These are phyloP conservation scores for Talaromyces rugulosus DNA, from an alignment of 2,329 filamentous ascomycete genomes.

Conservation along the genomic window DNA sequence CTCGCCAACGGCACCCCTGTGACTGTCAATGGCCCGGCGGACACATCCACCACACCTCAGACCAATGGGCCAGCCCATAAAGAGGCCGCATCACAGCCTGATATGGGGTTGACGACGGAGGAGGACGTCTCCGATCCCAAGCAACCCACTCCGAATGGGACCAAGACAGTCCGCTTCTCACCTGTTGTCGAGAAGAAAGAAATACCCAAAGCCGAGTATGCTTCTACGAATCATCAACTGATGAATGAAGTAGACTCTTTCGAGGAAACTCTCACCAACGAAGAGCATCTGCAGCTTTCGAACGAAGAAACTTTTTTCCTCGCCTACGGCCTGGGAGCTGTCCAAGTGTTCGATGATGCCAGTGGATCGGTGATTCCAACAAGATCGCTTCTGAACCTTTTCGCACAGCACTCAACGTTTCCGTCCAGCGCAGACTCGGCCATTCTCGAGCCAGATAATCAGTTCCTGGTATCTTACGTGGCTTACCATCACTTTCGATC, in stretches of 20 bases:
- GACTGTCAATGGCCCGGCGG: conserved; percentile 1
- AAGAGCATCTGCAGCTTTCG: conserved; percentile 89
- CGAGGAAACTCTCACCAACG: conserved; percentile 37
- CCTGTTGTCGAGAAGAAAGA: conserved; percentile 63
- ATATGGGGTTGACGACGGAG: not conserved
- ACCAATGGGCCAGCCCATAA: conserved; percentile 3
- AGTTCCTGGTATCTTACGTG: conserved; percentile 80
- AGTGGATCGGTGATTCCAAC: conserved; percentile 45
- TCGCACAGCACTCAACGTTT: conserved; percentile 66
- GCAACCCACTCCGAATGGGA: conserved; percentile 4
- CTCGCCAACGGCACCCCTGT: conserved; percentile 13
- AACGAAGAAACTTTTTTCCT: conserved; percentile 92
- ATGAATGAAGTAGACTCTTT: conserved; percentile 14
- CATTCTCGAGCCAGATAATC: conserved; percentile 66
- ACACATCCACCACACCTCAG: not conserved
- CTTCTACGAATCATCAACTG: conserved; percentile 12
- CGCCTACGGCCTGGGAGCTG: conserved; percentile 70
- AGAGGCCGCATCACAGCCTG: conserved; percentile 1
- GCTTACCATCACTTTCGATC: conserved; percentile 96
- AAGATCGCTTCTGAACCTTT: conserved; percentile 60
- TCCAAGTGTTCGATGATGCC: conserved; percentile 53
- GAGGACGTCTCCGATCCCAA: not conserved
- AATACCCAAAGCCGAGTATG: conserved; percentile 20
- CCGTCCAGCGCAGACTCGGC: conserved; percentile 48
- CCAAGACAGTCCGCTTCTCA: conserved; percentile 68